phyloP scores from a whole-genome alignment of 352 stramenopile species.

The Globisporangium solare region DNA sequence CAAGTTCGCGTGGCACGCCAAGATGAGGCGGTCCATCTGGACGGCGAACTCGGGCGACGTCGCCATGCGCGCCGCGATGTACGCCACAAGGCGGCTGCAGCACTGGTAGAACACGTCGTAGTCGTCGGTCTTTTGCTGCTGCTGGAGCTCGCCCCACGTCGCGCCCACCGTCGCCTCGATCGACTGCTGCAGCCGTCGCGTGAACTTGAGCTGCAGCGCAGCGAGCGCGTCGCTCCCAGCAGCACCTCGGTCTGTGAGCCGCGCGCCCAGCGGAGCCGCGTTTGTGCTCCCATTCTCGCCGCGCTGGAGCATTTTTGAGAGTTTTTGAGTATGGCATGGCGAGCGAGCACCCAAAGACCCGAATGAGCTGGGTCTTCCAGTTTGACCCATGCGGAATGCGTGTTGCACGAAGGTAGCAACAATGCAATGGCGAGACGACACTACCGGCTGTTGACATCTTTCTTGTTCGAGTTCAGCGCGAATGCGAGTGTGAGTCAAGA shows the following conservation, averaged over 20 bases:
- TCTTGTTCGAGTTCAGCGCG: too few species aligned
- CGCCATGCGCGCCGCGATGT: constrained; percentile 60
- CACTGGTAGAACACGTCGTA: constrained; percentile 57
- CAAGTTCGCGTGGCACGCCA: constrained; percentile 52
- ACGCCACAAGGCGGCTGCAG: constrained; percentile 54
- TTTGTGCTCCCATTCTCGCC: too few species aligned
- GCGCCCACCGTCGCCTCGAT: constrained; percentile 43
- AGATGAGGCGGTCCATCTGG: constrained; percentile 70
- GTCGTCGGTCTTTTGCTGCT: constrained; percentile 14
- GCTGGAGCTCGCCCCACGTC: constrained; percentile 38
- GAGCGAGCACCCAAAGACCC: too few species aligned
- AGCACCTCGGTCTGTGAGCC: not conserved
- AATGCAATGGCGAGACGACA: too few species aligned
- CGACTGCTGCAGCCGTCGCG: constrained; percentile 38
- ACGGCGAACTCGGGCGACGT: constrained; percentile 43
- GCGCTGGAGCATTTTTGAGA: too few species aligned
- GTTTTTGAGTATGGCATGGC: too few species aligned
- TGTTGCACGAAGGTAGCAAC: too few species aligned
- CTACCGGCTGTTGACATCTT: too few species aligned
- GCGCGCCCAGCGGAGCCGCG: too few species aligned
- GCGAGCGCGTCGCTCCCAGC: constrained; percentile 19
- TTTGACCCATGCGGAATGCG: too few species aligned
- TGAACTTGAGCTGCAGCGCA: constrained; percentile 21
- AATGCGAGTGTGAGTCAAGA: too few species aligned
- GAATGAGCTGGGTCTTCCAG: too few species aligned